These are phyloP conservation scores for Nitzschia sp. DNA, from an alignment of 108 stramenopile species.

Conservation along the genomic window DNA sequence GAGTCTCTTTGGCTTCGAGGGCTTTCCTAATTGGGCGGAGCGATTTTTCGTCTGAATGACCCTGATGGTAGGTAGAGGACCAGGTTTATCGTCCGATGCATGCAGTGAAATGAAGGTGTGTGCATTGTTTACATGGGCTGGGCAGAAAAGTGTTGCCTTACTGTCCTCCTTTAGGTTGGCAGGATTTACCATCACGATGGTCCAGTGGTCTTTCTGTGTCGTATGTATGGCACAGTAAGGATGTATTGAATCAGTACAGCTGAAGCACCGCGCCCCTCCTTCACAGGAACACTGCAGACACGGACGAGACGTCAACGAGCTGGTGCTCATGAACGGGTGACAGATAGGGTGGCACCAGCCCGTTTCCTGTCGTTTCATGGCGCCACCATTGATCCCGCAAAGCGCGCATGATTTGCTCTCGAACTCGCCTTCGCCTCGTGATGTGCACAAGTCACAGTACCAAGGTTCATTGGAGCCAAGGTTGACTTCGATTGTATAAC, in stretches of 20 bases:
- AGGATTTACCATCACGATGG: conserved; percentile 1
- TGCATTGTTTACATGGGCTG: conserved; percentile 9
- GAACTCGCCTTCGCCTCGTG: neutral
- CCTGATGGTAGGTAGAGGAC: neutral
- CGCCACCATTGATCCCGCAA: conserved; percentile 22
- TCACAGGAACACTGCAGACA: conserved; percentile 19
- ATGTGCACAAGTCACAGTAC: conserved; percentile 49
- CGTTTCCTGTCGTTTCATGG: conserved; percentile 11
- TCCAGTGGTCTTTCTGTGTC: conserved; percentile 10
- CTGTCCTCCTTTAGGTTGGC: neutral
- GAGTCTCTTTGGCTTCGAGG: too few species aligned
- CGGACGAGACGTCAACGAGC: conserved; percentile 3
- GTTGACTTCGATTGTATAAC: conserved; percentile 40
- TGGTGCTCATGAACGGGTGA: neutral
- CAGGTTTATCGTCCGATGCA: too few species aligned
- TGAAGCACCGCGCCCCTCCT: conserved; percentile 20
- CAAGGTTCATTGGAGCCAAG: conserved; percentile 37
- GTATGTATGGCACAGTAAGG: conserved; percentile 35
- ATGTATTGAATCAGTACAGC: conserved; percentile 24
- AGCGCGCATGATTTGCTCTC: conserved; percentile 7
- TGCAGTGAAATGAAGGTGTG: neutral
- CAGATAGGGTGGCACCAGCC: conserved; percentile 36
- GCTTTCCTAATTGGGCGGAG: too few species aligned
- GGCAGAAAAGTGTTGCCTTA: conserved; percentile 19
- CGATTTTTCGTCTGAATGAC: conserved; percentile 17